Evolutionary conservation across 164 flowering plant genomes (phyloP).

Genomic region (Houttuynia cordata): DNA sequence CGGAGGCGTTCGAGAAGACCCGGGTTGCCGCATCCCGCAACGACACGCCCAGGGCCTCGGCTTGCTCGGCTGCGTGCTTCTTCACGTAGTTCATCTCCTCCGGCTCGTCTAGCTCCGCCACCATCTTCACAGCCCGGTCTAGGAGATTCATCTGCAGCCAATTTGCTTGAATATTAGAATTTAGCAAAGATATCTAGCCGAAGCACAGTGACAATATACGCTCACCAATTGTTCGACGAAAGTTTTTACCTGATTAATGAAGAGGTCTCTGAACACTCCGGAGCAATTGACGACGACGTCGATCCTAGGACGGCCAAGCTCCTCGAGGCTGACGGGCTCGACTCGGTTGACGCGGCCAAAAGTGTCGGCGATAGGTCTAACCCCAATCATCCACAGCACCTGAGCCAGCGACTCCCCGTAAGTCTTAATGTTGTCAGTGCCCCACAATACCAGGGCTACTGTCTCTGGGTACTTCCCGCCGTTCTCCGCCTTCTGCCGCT

Average conservation of each 20-base stretch:
- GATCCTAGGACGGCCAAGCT: slow-evolving; percentile 95
- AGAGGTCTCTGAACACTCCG: slow-evolving; percentile 96
- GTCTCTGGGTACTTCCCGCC: slow-evolving; percentile 97
- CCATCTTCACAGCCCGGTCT: slow-evolving; percentile 96
- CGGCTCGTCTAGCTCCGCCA: slow-evolving; percentile 96
- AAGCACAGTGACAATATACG: no score
- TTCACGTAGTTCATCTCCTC: slow-evolving; percentile 76
- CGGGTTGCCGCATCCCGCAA: slow-evolving; percentile 92
- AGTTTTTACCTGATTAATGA: slow-evolving; percentile 81
- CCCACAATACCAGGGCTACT: slow-evolving; percentile 95
- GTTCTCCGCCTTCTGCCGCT: slow-evolving; percentile 91
- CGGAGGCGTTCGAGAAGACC: slow-evolving; percentile 93
- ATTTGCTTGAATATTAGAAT: neutral
- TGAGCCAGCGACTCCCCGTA: slow-evolving; percentile 95
- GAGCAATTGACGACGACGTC: slow-evolving; percentile 99
- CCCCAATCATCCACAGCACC: slow-evolving; percentile 96
- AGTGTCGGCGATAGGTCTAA: slow-evolving; percentile 74
- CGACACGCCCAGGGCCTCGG: slow-evolving; percentile 51
- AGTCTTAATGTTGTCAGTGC: slow-evolving; percentile 96
- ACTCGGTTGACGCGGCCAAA: slow-evolving; percentile 92
- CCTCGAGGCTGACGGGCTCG: slow-evolving; percentile 84
- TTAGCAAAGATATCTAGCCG: no score
- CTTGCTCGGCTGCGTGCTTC: slow-evolving; percentile 90
- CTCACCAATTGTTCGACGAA: neutral
- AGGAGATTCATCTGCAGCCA: slow-evolving; percentile 81